phyloP scores from a whole-genome alignment of 352 stramenopile genomes.

The Phytophthora quininea region DNA sequence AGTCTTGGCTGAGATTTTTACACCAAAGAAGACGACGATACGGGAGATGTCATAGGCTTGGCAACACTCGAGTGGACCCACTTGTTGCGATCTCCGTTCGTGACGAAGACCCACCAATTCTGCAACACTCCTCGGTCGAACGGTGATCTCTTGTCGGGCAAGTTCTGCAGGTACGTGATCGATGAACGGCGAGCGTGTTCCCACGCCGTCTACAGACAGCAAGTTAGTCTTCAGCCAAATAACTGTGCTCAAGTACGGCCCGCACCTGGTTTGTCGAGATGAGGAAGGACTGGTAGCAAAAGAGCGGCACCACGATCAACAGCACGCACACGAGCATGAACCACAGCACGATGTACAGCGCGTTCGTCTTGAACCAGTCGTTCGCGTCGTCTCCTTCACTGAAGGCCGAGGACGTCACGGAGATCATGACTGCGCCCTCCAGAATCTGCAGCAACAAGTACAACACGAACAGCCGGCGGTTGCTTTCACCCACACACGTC shows the following conservation, averaged over 20 bases:
- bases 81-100: conserved; percentile 51
- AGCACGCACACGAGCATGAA: conserved; percentile 63
- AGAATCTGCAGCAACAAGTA: conserved; percentile 69
- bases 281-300: conserved; percentile 74
- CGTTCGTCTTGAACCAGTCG: conserved; percentile 78
- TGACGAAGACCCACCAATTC: conserved; percentile 74
- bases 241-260: conserved; percentile 1
- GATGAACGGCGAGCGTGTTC: conserved; percentile 66
- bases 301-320: conserved; percentile 61
- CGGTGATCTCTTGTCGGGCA: conserved; percentile 62
- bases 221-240: not conserved
- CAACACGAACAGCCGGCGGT: conserved; percentile 68
- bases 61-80: conserved; percentile 59
- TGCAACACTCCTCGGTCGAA: conserved; percentile 64
- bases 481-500: conserved; percentile 74
- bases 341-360: conserved; percentile 67
- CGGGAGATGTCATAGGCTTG: conserved; percentile 27
- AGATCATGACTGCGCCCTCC: conserved; percentile 55
- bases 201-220: conserved; percentile 65
- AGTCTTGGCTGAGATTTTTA: not conserved
- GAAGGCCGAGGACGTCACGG: conserved; percentile 58
- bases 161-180: conserved; percentile 77
- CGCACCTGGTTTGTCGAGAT: conserved; percentile 66
- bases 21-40: conserved; percentile 20
- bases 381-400: conserved; percentile 60